phyloP scores from a whole-genome alignment of 176 grass and related monocot genomes.

The Alloteropsis semialata region DNA sequence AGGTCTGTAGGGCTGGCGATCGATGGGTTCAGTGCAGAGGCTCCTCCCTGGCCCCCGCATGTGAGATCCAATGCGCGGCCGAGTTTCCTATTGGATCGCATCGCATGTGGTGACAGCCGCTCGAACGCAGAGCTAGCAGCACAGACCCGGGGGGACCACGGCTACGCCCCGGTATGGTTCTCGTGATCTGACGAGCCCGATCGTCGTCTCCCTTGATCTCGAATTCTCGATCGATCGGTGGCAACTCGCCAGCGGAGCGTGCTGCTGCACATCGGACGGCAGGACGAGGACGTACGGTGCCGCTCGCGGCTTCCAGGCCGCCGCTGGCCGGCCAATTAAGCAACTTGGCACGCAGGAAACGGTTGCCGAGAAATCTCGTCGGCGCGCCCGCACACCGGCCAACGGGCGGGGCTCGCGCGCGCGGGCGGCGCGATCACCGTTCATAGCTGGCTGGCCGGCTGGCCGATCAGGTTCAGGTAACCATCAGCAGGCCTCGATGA shows the following conservation, averaged over 20 bases:
- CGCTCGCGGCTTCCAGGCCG: background rate
- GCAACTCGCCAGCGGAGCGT: too few relatives aligned
- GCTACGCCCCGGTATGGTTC: background rate
- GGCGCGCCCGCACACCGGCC: background rate
- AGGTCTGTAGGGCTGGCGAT: background rate
- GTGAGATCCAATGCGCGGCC: conserved; percentile 1
- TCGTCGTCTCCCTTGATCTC: background rate
- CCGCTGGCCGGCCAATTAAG: background rate
- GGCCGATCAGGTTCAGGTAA: background rate
- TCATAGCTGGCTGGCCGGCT: background rate
- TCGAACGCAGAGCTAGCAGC: background rate
- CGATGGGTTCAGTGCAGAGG: too few relatives aligned
- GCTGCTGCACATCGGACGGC: too few relatives aligned
- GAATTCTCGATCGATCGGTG: too few relatives aligned
- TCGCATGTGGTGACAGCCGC: background rate
- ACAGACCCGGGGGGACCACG: background rate
- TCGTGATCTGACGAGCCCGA: background rate
- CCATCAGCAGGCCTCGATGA: background rate
- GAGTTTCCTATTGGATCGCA: conserved; percentile 1
- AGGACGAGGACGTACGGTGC: background rate
- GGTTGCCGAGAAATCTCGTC: background rate
- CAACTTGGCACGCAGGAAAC: background rate
- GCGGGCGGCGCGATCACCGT: background rate
- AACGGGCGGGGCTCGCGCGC: too few relatives aligned
- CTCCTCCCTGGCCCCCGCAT: too few relatives aligned